phyloP scores from a whole-genome alignment of 345 rosid genomes.

The Trapa incisa region DNA sequence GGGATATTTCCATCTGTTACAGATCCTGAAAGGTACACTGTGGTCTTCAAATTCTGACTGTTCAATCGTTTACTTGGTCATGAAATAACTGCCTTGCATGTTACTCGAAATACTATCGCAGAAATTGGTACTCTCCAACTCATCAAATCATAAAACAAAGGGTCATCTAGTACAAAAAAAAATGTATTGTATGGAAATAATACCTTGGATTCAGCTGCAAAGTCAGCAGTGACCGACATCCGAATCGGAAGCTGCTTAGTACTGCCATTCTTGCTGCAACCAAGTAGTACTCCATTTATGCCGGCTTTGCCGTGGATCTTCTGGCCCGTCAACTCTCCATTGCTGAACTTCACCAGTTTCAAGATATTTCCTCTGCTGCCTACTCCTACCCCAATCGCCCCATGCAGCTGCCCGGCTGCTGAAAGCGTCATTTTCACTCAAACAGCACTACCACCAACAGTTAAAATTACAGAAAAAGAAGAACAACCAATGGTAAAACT shows the following conservation, averaged over 20 bases:
- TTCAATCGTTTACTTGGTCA: neutral
- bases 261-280: neutral
- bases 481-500: conserved; percentile 6
- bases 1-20: neutral
- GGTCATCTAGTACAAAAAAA: neutral
- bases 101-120: neutral
- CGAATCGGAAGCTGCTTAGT: conserved; percentile 14
- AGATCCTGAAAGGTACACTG: neutral
- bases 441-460: conserved; percentile 21
- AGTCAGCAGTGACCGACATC: conserved; percentile 43
- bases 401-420: conserved; percentile 28
- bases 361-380: conserved; percentile 21
- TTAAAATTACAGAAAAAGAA: conserved; percentile 7
- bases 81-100: neutral
- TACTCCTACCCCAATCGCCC: conserved; percentile 19
- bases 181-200: neutral
- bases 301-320: conserved; percentile 23
- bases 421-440: conserved; percentile 45
- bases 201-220: conserved; percentile 44
- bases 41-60: neutral
- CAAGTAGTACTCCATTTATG: conserved; percentile 12
- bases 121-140: neutral
- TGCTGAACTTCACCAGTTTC: conserved; percentile 24
- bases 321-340: conserved; percentile 70
- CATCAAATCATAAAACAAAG: neutral